Evolutionary conservation across 306 rosid species (phyloP).

Genomic region (Cucurbita maxima): DNA sequence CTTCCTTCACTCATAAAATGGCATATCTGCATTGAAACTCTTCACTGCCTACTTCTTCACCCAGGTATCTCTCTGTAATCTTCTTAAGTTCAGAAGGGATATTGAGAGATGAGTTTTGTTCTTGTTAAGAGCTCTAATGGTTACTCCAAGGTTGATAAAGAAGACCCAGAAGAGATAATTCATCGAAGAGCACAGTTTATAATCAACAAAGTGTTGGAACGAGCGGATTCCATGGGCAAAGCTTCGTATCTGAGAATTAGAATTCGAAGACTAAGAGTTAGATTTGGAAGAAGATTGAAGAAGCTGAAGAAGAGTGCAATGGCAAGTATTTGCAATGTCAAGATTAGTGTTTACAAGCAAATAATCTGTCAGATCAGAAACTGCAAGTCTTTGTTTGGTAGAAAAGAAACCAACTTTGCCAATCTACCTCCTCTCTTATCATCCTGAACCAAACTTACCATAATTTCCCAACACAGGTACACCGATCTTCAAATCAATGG

Average conservation of each 20-base stretch:
- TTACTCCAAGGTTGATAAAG: conserved; percentile 62
- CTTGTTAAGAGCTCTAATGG: conserved; percentile 9
- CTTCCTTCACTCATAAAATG: conserved; percentile 9
- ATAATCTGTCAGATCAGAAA: conserved; percentile 32
- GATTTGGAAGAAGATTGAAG: conserved; percentile 58
- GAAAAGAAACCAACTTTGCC: conserved; percentile 15
- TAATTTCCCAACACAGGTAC: not conserved
- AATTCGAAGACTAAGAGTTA: conserved; percentile 53
- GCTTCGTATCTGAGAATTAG: conserved; percentile 38
- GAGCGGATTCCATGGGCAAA: conserved; percentile 30
- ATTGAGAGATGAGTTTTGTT: conserved; percentile 17
- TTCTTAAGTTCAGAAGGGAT: not conserved
- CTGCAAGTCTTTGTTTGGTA: conserved; percentile 30
- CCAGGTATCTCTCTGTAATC: not conserved
- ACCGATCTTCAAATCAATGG: not conserved
- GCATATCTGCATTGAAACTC: not conserved
- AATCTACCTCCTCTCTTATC: conserved; percentile 27
- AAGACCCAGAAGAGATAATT: conserved; percentile 48
- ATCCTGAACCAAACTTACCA: not conserved
- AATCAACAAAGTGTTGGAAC: conserved; percentile 50
- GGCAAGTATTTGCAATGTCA: conserved; percentile 23
- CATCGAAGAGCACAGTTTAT: conserved; percentile 68
- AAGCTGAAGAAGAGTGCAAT: conserved; percentile 45
- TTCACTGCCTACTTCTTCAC: not conserved
- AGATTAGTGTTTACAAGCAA: conserved; percentile 31